Evolutionary conservation across 148 eudicot genomes (phyloP), one percentile per base, ranked within the genome.

Genomic region (Cornus controversa): DNA sequence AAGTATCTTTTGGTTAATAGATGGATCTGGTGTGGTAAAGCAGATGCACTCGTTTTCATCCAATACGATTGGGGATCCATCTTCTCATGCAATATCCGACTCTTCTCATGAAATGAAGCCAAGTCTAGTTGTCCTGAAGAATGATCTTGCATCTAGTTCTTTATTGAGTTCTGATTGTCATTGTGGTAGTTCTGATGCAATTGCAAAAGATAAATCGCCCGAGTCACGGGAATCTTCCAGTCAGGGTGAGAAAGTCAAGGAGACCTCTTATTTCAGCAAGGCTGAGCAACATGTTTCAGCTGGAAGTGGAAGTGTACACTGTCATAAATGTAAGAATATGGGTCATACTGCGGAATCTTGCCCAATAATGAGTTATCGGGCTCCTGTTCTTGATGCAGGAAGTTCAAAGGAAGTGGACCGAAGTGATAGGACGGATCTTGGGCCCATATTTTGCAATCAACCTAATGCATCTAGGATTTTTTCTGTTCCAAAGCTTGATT

Each of bases 401-500:
- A 50, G 3, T 50, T 22, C 25, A 18, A 29, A 72, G 42, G 75
- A 72, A 22, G 40, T 31, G 42, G 58, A 29, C 24, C 23, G 8
- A 72, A 72, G 66, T 53, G 27, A 7, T 53, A 9, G 28, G n/a
- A 54, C 20, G 42, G 64, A 27, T 57, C 22, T 9, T 54, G 1
- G 65, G 25, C 40, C 75, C 13, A 53, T 7, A 54, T 54, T 29
- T 54, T 24, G 34, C 14, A 23, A 72, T 53, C 65, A 72, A 72
- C 29, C 75, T 29, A 42, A 26, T 74, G 45, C 75, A 16, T 66
- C 40, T 20, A 53, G 47, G 37, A 69, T 42, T 69, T 85, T 79
- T 66, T 79, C 82, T 58, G 74, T 81, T 67, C 91, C 91, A 26
- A 78, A 79, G 31, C 65, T 78, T 54, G 83, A 80, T n/a, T 80